Base-by-base conservation (phyloP, 140 eudicot species). In the Cichorium intybus region DNA sequence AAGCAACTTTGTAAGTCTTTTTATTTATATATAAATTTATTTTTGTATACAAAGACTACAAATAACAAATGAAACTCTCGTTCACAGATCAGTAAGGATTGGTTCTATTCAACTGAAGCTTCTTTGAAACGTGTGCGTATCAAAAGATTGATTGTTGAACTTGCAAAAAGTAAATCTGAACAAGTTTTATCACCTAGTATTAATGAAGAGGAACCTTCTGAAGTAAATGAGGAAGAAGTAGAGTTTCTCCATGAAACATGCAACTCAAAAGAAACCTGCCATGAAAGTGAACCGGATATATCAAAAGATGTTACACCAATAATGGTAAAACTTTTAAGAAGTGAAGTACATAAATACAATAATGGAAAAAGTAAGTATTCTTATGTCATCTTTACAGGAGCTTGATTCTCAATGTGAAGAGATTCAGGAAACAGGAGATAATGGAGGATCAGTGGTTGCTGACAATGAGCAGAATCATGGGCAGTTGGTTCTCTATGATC, bases 31-130 rank as follows among this genome's bases (percentile, higher is more conserved):
- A n/a, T n/a, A n/a, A n/a, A n/a, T n/a, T n/a, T n/a, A n/a, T n/a
- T n/a, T n/a, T n/a, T n/a, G n/a, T n/a, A n/a, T n/a, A n/a, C n/a
- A n/a, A n/a, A n/a, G n/a, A n/a, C n/a, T n/a, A n/a, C n/a, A 31
- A 31, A 31, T 37, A 11, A 37, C n/a, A 0, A 37, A 11, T 10
- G 11, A 10, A 11, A 2, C 15, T 37, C n/a, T 37, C 0, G 1
- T 11, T 43, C 2, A 14, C 49, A 43, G 49, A 43, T 43, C 0
- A 43, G 49, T 15, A 43, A 43, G 7, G 49, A 43, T 43, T 43
- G 49, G 49, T 88, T 88, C 72, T 70, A 48, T 60, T 84, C 95
- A 48, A 72, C 58, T 7, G 96, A 82, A 74, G 96, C 86, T 73
- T 82, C 84, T 62, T 62, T 64, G 20, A 88, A 83, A 74, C 96